A percentile compares a stretch with the other conserved stretches of the same genome.
These are phyloP conservation scores for Phytophthora brassicae DNA, from an alignment of 352 stramenopile species.

Conservation along the genomic window DNA sequence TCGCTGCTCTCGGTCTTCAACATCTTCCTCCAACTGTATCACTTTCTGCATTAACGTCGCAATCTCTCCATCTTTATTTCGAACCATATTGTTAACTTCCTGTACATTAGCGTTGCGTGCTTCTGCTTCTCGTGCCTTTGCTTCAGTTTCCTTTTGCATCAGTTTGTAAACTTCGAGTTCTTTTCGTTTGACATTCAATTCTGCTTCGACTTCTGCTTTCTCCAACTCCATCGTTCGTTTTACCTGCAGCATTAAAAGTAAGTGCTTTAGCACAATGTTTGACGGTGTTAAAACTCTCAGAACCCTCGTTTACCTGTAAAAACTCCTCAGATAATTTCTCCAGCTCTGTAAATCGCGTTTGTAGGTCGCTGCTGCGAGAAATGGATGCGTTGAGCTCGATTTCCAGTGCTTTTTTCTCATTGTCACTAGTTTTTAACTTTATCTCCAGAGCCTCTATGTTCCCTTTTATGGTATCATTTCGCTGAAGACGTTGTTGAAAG, in stretches of 20 bases:
- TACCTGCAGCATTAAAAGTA: constrained; percentile 15
- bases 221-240: constrained; percentile 26
- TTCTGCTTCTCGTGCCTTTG: constrained; percentile 14
- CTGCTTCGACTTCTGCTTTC: constrained; percentile 11
- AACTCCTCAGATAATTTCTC: constrained; percentile 25
- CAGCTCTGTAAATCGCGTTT: constrained; percentile 13
- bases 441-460: constrained; percentile 37
- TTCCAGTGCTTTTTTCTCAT: constrained; percentile 33
- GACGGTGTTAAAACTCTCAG: not conserved
- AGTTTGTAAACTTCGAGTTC: constrained; percentile 13
- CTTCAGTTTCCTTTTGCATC: constrained; percentile 8
- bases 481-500: constrained; percentile 55
- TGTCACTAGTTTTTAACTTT: constrained; percentile 32
- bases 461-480: constrained; percentile 25
- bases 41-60: constrained; percentile 45
- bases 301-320: constrained; percentile 13
- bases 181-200: constrained; percentile 13
- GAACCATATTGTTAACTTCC: constrained; percentile 16
- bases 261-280: not conserved
- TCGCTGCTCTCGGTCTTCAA: constrained; percentile 28
- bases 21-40: constrained; percentile 38
- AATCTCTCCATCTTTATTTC: constrained; percentile 49
- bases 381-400: constrained; percentile 10
- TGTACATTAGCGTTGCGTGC: constrained; percentile 3
- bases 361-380: constrained; percentile 16